Conservation (phyloP, 345 rosid genomes). For the Arabis alpina region DNA sequence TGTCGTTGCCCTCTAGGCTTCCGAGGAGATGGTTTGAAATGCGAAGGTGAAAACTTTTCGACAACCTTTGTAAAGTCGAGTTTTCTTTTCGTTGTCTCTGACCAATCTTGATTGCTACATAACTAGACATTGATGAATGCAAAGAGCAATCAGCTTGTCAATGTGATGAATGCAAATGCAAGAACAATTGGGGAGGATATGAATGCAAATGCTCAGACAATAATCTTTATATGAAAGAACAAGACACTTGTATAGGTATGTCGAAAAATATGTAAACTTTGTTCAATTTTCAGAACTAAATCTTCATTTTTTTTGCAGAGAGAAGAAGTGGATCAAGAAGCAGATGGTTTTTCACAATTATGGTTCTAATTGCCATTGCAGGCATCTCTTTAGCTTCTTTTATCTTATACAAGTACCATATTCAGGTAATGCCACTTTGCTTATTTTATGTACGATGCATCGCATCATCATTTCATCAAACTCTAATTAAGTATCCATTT, state of each 20-base stretch:
- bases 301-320: constrained; percentile 58
- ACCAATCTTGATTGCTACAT: not conserved
- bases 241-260: constrained; percentile 87
- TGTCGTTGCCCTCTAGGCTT: constrained; percentile 88
- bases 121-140: constrained; percentile 77
- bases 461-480: constrained; percentile 5
- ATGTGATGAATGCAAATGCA: constrained; percentile 87
- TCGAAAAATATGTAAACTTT: not conserved
- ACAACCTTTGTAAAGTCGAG: not conserved
- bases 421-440: constrained; percentile 59
- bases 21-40: constrained; percentile 63
- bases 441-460: constrained; percentile 14
- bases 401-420: constrained; percentile 83
- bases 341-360: constrained; percentile 57
- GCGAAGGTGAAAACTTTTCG: constrained; percentile 62
- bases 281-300: not conserved
- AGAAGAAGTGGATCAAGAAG: constrained; percentile 61
- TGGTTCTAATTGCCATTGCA: constrained; percentile 56
- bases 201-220: constrained; percentile 81
- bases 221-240: constrained; percentile 62
- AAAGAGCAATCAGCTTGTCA: constrained; percentile 65
- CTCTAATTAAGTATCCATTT: not conserved
- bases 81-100: constrained; percentile 6
- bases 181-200: constrained; percentile 80
- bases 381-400: constrained; percentile 60